Conservation (phyloP, 148 eudicot species). For the Persicaria maculosa region DNA sequence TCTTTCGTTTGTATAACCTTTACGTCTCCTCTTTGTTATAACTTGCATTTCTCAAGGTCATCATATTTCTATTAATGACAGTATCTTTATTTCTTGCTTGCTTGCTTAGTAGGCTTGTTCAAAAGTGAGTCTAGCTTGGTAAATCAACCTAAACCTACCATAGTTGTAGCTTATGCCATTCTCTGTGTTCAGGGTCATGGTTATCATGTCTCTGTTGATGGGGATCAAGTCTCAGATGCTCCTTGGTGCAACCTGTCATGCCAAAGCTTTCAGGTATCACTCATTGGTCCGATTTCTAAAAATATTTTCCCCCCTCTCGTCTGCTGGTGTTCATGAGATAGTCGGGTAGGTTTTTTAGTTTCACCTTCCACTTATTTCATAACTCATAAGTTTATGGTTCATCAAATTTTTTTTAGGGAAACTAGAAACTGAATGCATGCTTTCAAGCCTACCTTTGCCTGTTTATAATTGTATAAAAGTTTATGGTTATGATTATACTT, state of each 20-base stretch:
- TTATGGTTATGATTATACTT: too few species aligned
- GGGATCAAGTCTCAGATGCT: constrained; percentile 46
- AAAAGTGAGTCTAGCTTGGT: constrained; percentile 1
- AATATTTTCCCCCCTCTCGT: too few species aligned
- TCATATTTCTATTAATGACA: not conserved
- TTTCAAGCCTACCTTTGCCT: too few species aligned
- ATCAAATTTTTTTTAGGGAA: too few species aligned
- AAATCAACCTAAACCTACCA: not conserved
- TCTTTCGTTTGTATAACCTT: not conserved
- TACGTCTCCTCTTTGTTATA: not conserved
- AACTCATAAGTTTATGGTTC: too few species aligned
- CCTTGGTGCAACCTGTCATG: constrained; percentile 82
- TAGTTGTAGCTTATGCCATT: not conserved
- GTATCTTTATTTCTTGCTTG: not conserved
- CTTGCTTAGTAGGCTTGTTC: not conserved
- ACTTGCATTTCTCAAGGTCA: not conserved
- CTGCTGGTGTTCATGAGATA: too few species aligned
- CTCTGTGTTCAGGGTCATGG: constrained; percentile 60
- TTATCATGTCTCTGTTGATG: constrained; percentile 48
- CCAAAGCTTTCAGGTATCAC: constrained; percentile 72
- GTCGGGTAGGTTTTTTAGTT: too few species aligned
- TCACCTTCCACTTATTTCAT: too few species aligned
- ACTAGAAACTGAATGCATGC: too few species aligned
- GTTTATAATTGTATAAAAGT: too few species aligned
- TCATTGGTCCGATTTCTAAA: not conserved